These are phyloP conservation scores for Trapa bicornis DNA, from an alignment of 345 rosid genomes.

Conservation along the genomic window DNA sequence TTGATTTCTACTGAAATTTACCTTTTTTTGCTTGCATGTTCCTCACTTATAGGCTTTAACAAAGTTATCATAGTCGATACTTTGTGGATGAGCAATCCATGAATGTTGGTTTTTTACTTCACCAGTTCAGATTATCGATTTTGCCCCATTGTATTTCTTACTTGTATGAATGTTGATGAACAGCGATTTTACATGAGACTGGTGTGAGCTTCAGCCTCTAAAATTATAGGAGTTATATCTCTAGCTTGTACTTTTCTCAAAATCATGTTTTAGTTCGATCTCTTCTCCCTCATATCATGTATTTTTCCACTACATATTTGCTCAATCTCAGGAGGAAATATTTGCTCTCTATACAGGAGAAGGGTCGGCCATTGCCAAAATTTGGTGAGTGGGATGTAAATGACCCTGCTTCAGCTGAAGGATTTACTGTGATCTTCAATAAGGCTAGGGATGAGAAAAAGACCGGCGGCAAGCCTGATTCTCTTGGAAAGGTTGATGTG, in stretches of 20 bases:
- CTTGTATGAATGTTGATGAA: neutral
- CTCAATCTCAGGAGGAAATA: neutral
- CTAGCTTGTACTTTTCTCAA: no score
- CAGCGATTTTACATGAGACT: neutral
- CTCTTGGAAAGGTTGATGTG: slow-evolving; percentile 49
- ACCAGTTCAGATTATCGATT: neutral
- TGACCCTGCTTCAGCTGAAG: slow-evolving; percentile 81
- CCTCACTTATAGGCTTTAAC: neutral
- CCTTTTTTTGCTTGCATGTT: neutral
- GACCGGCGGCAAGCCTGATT: slow-evolving; percentile 55
- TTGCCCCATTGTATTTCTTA: neutral
- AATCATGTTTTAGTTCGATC: no score
- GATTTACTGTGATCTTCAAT: slow-evolving; percentile 85
- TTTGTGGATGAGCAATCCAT: neutral
- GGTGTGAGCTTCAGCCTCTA: neutral
- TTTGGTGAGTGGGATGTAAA: slow-evolving; percentile 95
- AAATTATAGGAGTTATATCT: no score
- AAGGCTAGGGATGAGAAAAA: slow-evolving; percentile 88
- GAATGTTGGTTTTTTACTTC: neutral
- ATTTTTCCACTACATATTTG: neutral
- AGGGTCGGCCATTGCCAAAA: slow-evolving; percentile 74
- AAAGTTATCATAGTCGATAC: neutral
- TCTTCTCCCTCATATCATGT: neutral
- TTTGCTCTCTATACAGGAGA: slow-evolving; percentile 28
- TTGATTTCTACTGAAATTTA: neutral